Evolutionary conservation across 2,329 filamentous ascomycete genomes (phyloP).

Genomic region (Neofusicoccum cordaticola): DNA sequence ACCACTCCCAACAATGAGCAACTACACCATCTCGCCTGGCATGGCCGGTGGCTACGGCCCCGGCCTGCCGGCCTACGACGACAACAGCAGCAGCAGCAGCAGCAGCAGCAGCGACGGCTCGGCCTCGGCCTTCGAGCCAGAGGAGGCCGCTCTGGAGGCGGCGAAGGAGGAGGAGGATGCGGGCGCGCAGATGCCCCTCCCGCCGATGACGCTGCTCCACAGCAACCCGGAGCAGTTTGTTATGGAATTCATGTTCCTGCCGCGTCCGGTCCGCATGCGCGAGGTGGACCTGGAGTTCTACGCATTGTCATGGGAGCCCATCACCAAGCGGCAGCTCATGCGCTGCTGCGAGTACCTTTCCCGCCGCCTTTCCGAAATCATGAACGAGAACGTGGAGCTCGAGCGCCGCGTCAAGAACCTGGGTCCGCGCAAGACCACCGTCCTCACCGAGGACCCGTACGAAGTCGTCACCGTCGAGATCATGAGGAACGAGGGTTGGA

Average conservation of each 20-base stretch:
- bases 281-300: background rate
- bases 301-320: background rate
- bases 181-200: background rate
- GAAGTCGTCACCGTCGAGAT: background rate
- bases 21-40: background rate
- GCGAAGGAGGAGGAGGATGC: background rate
- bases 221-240: background rate
- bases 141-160: background rate
- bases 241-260: conserved; percentile 1
- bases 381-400: conserved; percentile 8
- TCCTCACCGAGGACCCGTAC: background rate
- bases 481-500: background rate
- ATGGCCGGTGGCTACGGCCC: background rate
- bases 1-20: background rate
- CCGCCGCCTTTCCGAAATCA: background rate
- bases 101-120: conserved; percentile 23
- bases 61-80: conserved; percentile 18
- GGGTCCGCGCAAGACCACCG: conserved; percentile 8
- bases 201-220: background rate
- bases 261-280: background rate
- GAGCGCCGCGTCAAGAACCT: background rate
- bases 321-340: background rate
- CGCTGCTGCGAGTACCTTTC: background rate
- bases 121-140: conserved; percentile 28
- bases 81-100: conserved; percentile 26